Evolutionary conservation across 1,284 basidiomycete genomes (phyloP).

Genomic region (Ustilago crameri): DNA sequence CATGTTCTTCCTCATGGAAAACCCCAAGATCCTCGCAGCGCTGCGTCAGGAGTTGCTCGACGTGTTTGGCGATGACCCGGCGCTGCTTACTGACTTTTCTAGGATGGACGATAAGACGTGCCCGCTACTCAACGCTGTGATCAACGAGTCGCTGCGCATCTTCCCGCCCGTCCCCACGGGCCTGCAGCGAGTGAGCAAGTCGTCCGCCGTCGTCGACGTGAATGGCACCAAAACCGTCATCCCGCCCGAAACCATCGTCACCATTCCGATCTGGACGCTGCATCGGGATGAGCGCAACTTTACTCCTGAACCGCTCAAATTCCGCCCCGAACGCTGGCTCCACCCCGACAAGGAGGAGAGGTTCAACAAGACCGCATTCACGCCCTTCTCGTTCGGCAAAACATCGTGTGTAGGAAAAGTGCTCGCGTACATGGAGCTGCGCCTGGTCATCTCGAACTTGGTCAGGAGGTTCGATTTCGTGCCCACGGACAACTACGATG

Average conservation of each 20-base stretch:
- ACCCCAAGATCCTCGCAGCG: slow-evolving; percentile 11
- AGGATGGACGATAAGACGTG: slow-evolving; percentile 26
- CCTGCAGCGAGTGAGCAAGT: slow-evolving; percentile 28
- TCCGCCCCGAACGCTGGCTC: slow-evolving; percentile 37
- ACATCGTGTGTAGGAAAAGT: slow-evolving; percentile 37
- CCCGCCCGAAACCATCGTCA: slow-evolving; percentile 25
- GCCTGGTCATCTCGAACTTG: slow-evolving; percentile 25
- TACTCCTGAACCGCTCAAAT: slow-evolving; percentile 25
- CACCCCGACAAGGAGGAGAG: slow-evolving; percentile 20
- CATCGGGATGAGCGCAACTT: slow-evolving; percentile 43
- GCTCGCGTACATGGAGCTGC: slow-evolving; percentile 38
- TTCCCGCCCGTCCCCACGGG: slow-evolving; percentile 39
- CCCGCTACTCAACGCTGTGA: slow-evolving; percentile 42
- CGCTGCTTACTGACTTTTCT: slow-evolving; percentile 24
- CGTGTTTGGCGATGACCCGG: slow-evolving; percentile 23
- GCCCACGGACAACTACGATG: slow-evolving; percentile 16
- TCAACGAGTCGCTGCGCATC: slow-evolving; percentile 44
- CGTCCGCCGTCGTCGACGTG: slow-evolving; percentile 12
- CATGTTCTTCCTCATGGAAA: slow-evolving; percentile 27
- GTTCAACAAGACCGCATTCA: slow-evolving; percentile 33
- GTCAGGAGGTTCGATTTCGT: slow-evolving; percentile 36
- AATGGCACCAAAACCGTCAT: slow-evolving; percentile 24
- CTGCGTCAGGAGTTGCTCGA: slow-evolving; percentile 29
- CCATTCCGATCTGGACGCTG: slow-evolving; percentile 33
- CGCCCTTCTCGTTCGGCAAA: slow-evolving; percentile 41